A percentile compares a stretch with the other conserved stretches of the same genome.
phyloP scores from a whole-genome alignment of 1,284 basidiomycete species.

The Papiliotrema nemorosa region DNA sequence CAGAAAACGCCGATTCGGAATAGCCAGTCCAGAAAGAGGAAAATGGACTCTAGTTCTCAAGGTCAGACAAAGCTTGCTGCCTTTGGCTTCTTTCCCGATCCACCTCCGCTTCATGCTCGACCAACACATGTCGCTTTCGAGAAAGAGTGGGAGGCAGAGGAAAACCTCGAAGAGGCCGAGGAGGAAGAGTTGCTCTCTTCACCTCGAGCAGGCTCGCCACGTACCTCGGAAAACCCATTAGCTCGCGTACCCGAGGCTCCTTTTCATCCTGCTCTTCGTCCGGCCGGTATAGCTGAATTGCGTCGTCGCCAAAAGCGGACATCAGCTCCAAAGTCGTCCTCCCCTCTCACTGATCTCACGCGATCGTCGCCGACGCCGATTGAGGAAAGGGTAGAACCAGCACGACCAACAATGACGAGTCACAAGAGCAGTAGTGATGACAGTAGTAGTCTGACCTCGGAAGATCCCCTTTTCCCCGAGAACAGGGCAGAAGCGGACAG shows the following conservation, averaged over 20 bases:
- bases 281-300: constrained; percentile 31
- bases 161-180: constrained; percentile 27
- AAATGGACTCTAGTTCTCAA: background rate
- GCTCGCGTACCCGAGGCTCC: constrained; percentile 36
- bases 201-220: too few relatives aligned
- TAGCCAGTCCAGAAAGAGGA: background rate
- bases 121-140: constrained; percentile 19
- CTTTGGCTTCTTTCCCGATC: constrained; percentile 31
- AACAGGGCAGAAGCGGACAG: background rate
- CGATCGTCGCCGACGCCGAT: too few relatives aligned
- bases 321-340: background rate
- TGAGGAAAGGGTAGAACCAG: background rate
- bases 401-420: background rate
- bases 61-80: constrained; percentile 31
- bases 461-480: background rate
- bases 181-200: background rate
- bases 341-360: background rate
- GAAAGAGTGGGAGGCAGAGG: constrained; percentile 33
- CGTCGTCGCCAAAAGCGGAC: constrained; percentile 12
- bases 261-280: constrained; percentile 32
- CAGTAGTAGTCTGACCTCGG: background rate
- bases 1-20: background rate
- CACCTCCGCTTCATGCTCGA: too few relatives aligned
- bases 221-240: too few relatives aligned
- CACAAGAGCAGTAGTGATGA: background rate